These are phyloP conservation scores for Arabidopsis suecica DNA, from an alignment of 345 rosid species.

Conservation along the genomic window DNA sequence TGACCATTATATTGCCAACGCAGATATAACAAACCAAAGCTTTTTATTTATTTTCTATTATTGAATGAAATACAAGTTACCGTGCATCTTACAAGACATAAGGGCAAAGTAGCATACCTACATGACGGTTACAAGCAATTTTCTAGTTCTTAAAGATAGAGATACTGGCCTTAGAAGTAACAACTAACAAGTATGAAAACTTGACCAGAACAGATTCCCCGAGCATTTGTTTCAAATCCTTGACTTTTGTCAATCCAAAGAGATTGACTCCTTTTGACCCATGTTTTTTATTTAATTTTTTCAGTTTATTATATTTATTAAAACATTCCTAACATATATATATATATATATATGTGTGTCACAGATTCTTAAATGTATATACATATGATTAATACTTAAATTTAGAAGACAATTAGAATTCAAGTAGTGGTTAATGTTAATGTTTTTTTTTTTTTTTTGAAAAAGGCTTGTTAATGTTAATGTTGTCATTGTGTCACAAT, in stretches of 20 bases:
- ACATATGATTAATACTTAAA: neutral
- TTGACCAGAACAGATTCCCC: constrained; percentile 42
- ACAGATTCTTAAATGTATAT: neutral
- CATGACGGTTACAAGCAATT: neutral
- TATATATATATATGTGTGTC: neutral
- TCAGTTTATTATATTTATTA: neutral
- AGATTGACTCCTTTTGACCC: constrained; percentile 37
- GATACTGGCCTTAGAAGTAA: constrained; percentile 22
- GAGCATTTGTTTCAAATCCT: constrained; percentile 23
- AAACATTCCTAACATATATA: neutral
- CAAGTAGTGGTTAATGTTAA: neutral
- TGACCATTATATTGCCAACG: neutral
- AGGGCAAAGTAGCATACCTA: neutral
- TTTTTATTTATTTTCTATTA: neutral
- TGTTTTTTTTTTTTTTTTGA: neutral
- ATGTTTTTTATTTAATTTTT: constrained; percentile 1
- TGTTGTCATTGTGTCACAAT: neutral
- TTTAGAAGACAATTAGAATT: neutral
- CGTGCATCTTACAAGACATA: neutral
- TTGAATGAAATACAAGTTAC: neutral
- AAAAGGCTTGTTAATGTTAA: neutral
- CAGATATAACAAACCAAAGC: neutral
- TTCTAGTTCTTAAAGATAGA: neutral
- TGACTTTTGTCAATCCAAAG: constrained; percentile 39
- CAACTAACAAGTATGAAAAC: constrained; percentile 43